A percentile compares a stretch with the other conserved stretches of the same genome.
phyloP scores from a whole-genome alignment of 176 grass and related monocot genomes.

The Leersia perrieri region DNA sequence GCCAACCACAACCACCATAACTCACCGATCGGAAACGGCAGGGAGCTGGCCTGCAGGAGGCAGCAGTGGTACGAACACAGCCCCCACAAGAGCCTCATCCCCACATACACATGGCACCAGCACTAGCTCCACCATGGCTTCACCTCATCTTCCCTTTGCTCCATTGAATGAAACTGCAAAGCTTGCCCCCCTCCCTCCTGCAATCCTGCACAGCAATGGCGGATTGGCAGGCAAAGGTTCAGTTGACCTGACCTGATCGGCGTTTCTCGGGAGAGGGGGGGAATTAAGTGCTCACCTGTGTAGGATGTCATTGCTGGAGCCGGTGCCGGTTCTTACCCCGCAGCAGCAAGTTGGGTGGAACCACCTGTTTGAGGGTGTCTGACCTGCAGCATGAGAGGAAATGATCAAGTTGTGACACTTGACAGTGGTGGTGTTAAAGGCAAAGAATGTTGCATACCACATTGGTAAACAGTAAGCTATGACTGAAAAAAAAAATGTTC shows the following conservation, averaged over 20 bases:
- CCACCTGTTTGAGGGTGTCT: neutral
- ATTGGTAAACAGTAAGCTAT: constrained; percentile 12
- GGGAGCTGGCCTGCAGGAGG: neutral
- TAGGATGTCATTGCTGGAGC: neutral
- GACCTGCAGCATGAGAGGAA: constrained; percentile 13
- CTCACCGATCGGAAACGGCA: neutral
- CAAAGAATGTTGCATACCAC: neutral
- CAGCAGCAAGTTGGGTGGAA: neutral
- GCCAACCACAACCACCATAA: neutral
- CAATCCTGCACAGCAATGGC: neutral
- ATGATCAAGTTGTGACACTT: neutral
- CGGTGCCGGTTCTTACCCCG: neutral
- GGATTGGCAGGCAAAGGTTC: neutral
- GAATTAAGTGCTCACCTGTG: neutral
- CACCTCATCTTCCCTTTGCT: neutral
- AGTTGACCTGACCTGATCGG: neutral
- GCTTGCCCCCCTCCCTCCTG: neutral
- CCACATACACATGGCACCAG: too few species aligned
- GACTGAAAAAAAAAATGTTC: neutral
- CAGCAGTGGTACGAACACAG: neutral
- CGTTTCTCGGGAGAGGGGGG: neutral
- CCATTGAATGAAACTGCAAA: neutral
- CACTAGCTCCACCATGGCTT: neutral
- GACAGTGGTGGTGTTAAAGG: neutral
- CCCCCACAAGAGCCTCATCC: neutral